Evolutionary conservation across 345 rosid genomes (phyloP).

Genomic region (Eucalyptus guilfoylei): DNA sequence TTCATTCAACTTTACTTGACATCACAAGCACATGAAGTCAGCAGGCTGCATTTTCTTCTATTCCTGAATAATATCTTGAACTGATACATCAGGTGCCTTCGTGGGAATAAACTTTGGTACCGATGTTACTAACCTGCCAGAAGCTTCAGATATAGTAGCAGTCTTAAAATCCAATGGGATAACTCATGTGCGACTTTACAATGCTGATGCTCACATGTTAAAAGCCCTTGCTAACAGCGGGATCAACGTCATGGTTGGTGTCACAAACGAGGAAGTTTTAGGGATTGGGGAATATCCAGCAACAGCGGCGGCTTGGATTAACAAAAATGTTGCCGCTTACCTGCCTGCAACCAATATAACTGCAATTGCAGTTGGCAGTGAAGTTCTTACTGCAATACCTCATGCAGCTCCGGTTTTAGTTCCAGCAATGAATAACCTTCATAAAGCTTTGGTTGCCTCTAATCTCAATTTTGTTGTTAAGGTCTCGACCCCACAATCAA

Average conservation of each 20-base stretch:
- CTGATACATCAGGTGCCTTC: constrained; percentile 45
- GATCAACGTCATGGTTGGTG: constrained; percentile 79
- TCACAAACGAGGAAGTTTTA: constrained; percentile 66
- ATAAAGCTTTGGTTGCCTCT: constrained; percentile 81
- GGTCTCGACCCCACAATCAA: constrained; percentile 77
- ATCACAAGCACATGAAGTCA: background rate
- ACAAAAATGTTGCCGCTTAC: constrained; percentile 71
- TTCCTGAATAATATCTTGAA: background rate
- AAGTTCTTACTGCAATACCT: constrained; percentile 71
- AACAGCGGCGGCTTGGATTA: constrained; percentile 80
- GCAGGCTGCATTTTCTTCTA: background rate
- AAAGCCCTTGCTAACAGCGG: constrained; percentile 75
- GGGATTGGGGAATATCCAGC: constrained; percentile 74
- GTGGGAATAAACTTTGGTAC: constrained; percentile 86
- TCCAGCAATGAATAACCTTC: constrained; percentile 76
- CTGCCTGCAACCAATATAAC: constrained; percentile 87
- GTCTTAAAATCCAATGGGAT: constrained; percentile 52
- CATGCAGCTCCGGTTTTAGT: constrained; percentile 66
- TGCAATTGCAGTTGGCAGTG: constrained; percentile 91
- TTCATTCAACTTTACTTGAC: background rate
- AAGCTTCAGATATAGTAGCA: constrained; percentile 51
- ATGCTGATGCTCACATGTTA: constrained; percentile 78
- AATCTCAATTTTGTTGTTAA: constrained; percentile 66
- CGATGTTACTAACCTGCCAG: constrained; percentile 58
- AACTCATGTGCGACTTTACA: constrained; percentile 78